Evolutionary conservation across 768 basidiomycete species (phyloP).

Genomic region (Lactifluus subvellereus): DNA sequence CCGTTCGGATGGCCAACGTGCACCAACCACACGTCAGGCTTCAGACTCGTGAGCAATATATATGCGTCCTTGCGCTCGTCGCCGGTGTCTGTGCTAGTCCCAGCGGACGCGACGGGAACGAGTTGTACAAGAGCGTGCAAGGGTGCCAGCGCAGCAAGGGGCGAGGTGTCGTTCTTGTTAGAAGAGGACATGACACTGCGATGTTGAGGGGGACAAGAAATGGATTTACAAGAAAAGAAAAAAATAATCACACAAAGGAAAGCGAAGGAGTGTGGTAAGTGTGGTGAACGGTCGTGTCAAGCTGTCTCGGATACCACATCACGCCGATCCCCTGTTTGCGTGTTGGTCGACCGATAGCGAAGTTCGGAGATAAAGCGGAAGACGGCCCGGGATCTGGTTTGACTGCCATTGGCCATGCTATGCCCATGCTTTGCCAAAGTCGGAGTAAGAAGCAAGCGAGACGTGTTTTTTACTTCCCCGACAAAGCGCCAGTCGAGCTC

Average conservation of each 20-base stretch:
- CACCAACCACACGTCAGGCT: constrained; percentile 10
- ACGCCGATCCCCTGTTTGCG: not conserved
- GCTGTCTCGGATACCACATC: not conserved
- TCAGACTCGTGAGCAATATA: constrained; percentile 10
- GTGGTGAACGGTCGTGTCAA: not conserved
- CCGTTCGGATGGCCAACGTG: constrained; percentile 14
- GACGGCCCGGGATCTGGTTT: not conserved
- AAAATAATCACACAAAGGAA: not conserved
- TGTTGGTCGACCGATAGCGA: not conserved
- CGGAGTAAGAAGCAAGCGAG: not conserved
- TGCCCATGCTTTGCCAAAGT: not conserved
- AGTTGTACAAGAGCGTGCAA: constrained; percentile 12
- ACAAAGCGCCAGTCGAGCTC: not conserved
- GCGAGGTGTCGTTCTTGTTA: not conserved
- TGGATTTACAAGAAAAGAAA: constrained; percentile 9
- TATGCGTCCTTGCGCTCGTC: not conserved
- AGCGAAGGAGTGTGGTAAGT: not conserved
- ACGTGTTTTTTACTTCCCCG: not conserved
- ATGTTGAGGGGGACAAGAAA: not conserved
- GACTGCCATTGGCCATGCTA: too few species aligned
- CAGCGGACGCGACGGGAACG: not conserved
- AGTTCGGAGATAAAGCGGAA: not conserved
- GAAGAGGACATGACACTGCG: constrained; percentile 3
- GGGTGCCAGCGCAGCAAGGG: constrained; percentile 13
- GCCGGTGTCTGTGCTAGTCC: not conserved